Conservation (phyloP, 2,329 filamentous ascomycete genomes). For the Fusarium sp. region DNA sequence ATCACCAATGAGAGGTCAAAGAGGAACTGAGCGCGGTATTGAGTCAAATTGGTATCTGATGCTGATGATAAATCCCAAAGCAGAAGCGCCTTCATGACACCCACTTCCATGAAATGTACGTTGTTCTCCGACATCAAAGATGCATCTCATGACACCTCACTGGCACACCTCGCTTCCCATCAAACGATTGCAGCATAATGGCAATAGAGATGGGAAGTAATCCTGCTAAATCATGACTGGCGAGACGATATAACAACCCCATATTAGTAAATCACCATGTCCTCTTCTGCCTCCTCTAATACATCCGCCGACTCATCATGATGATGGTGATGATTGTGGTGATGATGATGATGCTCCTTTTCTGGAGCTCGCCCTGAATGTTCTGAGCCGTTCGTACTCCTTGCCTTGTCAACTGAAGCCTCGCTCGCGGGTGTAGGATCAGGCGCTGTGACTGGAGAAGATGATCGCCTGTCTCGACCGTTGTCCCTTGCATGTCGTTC, state of each 20-base stretch:
- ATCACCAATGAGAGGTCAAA: background rate
- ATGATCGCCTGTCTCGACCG: constrained; percentile 20
- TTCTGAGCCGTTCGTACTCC: constrained; percentile 13
- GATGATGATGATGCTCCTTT: constrained; percentile 20
- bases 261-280: constrained; percentile 84
- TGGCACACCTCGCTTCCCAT: background rate
- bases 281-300: constrained; percentile 84
- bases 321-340: constrained; percentile 44
- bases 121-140: background rate
- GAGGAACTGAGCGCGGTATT: constrained; percentile 16
- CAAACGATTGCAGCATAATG: background rate
- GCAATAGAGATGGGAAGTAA: background rate
- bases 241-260: background rate
- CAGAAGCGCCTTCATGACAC: constrained; percentile 11
- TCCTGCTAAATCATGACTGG: background rate
- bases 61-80: constrained; percentile 5
- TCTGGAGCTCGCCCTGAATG: constrained; percentile 14
- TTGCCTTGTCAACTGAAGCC: constrained; percentile 15
- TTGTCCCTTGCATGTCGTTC: constrained; percentile 48
- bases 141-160: background rate
- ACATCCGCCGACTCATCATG: constrained; percentile 78
- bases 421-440: constrained; percentile 18
- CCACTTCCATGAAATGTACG: background rate
- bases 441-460: constrained; percentile 28
- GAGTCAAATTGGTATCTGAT: constrained; percentile 13